These are phyloP conservation scores for Dillenia suffruticosa DNA, from an alignment of 164 flowering plant genomes.

Conservation along the genomic window DNA sequence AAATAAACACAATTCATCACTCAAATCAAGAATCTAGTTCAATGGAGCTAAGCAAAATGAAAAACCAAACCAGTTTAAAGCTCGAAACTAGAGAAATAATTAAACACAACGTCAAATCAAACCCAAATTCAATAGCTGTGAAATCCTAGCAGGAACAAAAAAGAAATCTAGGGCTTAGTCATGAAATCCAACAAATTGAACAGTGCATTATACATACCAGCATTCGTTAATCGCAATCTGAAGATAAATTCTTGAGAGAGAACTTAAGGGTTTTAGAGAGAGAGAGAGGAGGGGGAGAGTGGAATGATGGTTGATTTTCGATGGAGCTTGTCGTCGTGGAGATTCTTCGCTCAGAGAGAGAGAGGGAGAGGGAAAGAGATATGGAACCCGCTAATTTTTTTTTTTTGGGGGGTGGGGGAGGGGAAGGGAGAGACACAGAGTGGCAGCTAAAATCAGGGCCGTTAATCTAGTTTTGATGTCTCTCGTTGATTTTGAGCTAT, in stretches of 20 bases:
- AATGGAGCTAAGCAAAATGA: neutral
- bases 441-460: constrained; percentile 7
- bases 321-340: constrained; percentile 8
- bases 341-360: constrained; percentile 3
- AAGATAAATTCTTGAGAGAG: constrained; percentile 3
- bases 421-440: neutral
- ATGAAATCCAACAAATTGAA: neutral
- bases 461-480: neutral
- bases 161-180: constrained; percentile 18
- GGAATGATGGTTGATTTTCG: neutral
- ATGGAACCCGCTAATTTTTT: constrained; percentile 12
- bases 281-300: constrained; percentile 2
- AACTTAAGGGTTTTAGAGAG: neutral
- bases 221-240: constrained; percentile 18
- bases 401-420: too few species aligned
- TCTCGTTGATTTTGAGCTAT: neutral
- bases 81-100: neutral
- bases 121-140: constrained; percentile 3
- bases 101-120: neutral
- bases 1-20: neutral
- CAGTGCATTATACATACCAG: constrained; percentile 9
- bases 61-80: neutral
- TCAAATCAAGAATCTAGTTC: too few species aligned
- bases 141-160: constrained; percentile 4
- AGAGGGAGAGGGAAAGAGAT: constrained; percentile 4